A percentile compares a stretch with the other conserved stretches of the same genome.
Conservation (phyloP, 73 alveolate species). For the Breviolum minutum region DNA sequence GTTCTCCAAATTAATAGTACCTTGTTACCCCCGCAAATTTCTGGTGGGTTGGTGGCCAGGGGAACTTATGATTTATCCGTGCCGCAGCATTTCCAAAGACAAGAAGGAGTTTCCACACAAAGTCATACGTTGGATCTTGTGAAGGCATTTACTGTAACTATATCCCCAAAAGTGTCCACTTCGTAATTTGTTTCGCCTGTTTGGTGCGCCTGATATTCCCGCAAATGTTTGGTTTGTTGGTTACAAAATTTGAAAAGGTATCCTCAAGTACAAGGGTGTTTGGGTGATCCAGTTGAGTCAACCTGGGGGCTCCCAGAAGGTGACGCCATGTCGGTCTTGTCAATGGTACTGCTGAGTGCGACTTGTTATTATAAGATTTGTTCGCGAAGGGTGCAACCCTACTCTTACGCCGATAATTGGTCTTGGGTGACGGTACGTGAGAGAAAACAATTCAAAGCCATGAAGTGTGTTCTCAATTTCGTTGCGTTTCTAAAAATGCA, state of each 20-base stretch:
- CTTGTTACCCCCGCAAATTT: background rate
- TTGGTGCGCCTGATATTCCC: background rate
- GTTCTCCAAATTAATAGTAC: background rate
- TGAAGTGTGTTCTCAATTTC: background rate
- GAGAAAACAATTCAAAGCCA: background rate
- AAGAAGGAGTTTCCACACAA: background rate
- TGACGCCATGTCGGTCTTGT: background rate
- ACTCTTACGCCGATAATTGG: background rate
- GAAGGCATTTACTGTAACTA: background rate
- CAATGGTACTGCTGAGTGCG: background rate
- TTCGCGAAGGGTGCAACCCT: background rate
- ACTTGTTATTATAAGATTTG: background rate
- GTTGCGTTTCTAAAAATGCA: background rate
- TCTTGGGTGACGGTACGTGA: background rate
- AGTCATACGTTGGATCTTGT: background rate
- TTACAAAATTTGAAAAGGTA: background rate
- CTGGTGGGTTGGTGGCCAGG: background rate
- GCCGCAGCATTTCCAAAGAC: background rate
- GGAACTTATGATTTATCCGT: background rate
- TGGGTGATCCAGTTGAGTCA: background rate
- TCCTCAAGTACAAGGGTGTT: background rate
- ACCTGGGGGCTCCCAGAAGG: no score
- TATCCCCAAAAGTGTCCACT: background rate
- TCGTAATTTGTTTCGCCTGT: background rate
- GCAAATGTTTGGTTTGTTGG: background rate